phyloP scores from a whole-genome alignment of 2,329 filamentous ascomycete genomes.

The Nannizzia gypsea region DNA sequence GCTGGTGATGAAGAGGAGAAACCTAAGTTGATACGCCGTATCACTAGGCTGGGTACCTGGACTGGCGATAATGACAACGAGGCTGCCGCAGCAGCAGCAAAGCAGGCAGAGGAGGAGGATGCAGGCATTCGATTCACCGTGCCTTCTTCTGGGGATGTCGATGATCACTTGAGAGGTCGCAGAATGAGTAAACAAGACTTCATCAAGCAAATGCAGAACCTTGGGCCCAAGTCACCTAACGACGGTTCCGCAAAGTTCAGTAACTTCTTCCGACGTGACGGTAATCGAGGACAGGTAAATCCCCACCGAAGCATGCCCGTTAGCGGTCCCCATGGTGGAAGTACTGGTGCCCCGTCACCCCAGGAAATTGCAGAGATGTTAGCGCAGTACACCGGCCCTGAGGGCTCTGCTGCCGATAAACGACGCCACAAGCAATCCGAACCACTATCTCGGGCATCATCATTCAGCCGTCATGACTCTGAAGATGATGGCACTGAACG shows the following conservation, averaged over 20 bases:
- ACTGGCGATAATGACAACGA: constrained; percentile 36
- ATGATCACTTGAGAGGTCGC: constrained; percentile 38
- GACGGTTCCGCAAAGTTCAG: constrained; percentile 28
- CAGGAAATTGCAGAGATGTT: constrained; percentile 30
- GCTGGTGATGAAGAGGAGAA: constrained; percentile 20
- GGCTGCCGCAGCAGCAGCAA: constrained; percentile 19
- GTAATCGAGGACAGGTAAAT: constrained; percentile 9
- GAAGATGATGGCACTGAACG: constrained; percentile 35
- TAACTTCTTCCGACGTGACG: constrained; percentile 6
- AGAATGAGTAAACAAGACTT: constrained; percentile 56
- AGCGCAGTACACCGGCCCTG: constrained; percentile 24
- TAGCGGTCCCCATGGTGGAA: constrained; percentile 10
- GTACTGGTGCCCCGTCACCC: constrained; percentile 18
- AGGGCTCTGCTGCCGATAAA: constrained; percentile 27
- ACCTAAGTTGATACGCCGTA: constrained; percentile 37
- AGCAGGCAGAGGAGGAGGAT: constrained; percentile 25
- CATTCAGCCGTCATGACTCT: constrained; percentile 22
- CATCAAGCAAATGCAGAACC: constrained; percentile 48
- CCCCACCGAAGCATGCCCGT: constrained; percentile 16
- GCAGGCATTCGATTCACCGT: constrained; percentile 53
- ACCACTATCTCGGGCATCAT: background rate
- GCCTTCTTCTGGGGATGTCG: constrained; percentile 32
- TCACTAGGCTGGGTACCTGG: constrained; percentile 51
- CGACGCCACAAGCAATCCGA: constrained; percentile 25
- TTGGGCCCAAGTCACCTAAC: constrained; percentile 48